A percentile compares a stretch with the other conserved stretches of the same genome.
phyloP scores from a whole-genome alignment of 2,329 filamentous ascomycete species.

The Phyllosticta capitalensis region DNA sequence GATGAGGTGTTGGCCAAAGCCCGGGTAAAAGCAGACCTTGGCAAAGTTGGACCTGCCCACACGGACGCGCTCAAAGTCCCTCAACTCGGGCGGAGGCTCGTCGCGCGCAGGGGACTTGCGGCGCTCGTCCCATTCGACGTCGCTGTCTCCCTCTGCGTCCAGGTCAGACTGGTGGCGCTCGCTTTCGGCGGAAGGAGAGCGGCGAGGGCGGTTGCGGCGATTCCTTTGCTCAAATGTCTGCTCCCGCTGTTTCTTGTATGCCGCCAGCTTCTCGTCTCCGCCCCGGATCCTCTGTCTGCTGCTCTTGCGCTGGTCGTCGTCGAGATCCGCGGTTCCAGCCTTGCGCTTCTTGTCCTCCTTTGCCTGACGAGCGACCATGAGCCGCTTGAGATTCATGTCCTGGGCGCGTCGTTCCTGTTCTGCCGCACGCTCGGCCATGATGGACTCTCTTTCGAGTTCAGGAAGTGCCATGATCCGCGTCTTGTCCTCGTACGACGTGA shows the following conservation, averaged over 20 bases:
- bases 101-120: slow-evolving; percentile 46
- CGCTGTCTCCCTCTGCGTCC: slow-evolving; percentile 62
- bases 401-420: slow-evolving; percentile 75
- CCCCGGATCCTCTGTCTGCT: slow-evolving; percentile 39
- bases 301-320: slow-evolving; percentile 66
- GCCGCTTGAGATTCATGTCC: slow-evolving; percentile 61
- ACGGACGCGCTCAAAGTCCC: slow-evolving; percentile 75
- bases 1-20: slow-evolving; percentile 70
- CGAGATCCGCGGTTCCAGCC: slow-evolving; percentile 66
- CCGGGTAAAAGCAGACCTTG: slow-evolving; percentile 86
- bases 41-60: slow-evolving; percentile 80
- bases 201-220: slow-evolving; percentile 18
- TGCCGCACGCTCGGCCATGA: slow-evolving; percentile 77
- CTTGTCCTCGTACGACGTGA: slow-evolving; percentile 47
- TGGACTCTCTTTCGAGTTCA: slow-evolving; percentile 82
- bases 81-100: slow-evolving; percentile 59
- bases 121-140: slow-evolving; percentile 62
- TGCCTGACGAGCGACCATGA: slow-evolving; percentile 52
- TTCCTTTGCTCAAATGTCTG: slow-evolving; percentile 50
- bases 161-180: slow-evolving; percentile 46
- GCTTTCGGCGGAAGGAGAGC: slow-evolving; percentile 18
- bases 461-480: slow-evolving; percentile 69
- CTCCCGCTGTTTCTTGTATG: slow-evolving; percentile 52
- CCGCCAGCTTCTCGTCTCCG: slow-evolving; percentile 66
- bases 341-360: slow-evolving; percentile 63